Evolutionary conservation across 2,329 filamentous ascomycete genomes (phyloP), one percentile per base, ranked within the genome.

Genomic region (Arthrobotrys sinensis): DNA sequence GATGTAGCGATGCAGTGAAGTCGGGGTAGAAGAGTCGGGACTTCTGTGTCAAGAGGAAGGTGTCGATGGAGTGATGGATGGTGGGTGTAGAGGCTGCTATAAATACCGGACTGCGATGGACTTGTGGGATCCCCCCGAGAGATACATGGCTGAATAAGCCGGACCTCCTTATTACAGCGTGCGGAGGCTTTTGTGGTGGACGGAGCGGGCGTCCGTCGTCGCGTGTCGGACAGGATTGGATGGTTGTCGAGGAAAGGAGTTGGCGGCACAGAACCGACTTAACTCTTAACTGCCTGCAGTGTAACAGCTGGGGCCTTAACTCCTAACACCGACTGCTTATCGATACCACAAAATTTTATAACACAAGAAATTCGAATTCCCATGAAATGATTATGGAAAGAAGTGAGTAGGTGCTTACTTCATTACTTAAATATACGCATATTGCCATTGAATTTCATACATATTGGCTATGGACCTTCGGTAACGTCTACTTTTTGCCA

Each of bases 141-240:
- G 32, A 45, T 10, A 10, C 64, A 67, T 55, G 28, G 64, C 48
- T 67, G 64, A 55, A 45, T 55, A 53, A 67, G 32, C 48, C 21
- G 19, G 34, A 1, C 40, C 11, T 4, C 28, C 38, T 21, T 38
- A 8, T 12, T 5, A 12, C 16, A 8, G n/a, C 28, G n/a, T n/a
- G n/a, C n/a, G n/a, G n/a, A n/a, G 12, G 8, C 16, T 32, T 38
- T 10, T 1, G 7, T 6, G 16, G 34, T 28, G 8, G 57, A 24
- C 10, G 24, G 48, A 32, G 21, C 24, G 24, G 24, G 24, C 24
- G 4, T 28, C 24, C 24, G 24, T 28, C 24, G 24, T 28, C 24
- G 46, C 46, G 28, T 16, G 48, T 55, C 21, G 57, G 12, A n/a
- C 32, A 11, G 34, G 14, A 28, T 38, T n/a, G 55, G 46, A 28